phyloP scores from a whole-genome alignment of 1,139 yeast species.

The Saccharomycopsis crataegensis region DNA sequence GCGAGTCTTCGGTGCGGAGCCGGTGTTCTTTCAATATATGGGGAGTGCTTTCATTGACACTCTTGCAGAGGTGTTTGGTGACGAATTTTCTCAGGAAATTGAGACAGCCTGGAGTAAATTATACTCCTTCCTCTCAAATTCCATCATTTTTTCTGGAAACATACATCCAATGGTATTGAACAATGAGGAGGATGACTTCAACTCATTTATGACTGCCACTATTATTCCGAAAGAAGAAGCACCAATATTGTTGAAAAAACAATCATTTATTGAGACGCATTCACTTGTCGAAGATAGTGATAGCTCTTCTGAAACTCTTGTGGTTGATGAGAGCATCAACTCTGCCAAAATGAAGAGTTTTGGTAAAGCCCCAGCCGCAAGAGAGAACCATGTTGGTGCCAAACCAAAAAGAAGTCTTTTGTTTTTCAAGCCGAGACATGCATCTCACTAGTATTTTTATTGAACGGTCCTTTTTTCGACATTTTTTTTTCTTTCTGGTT shows the following conservation, averaged over 20 bases:
- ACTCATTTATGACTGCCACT: slow-evolving; percentile 5
- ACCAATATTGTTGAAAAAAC: slow-evolving; percentile 2
- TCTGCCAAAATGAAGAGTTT: neutral
- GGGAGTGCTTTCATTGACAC: slow-evolving; percentile 19
- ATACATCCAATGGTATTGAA: slow-evolving; percentile 11
- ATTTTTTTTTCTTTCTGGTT: neutral
- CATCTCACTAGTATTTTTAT: slow-evolving; percentile 3
- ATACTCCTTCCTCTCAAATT: slow-evolving; percentile 17
- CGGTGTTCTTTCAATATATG: slow-evolving; percentile 18
- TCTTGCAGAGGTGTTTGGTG: slow-evolving; percentile 13
- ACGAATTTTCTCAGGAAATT: slow-evolving; percentile 17
- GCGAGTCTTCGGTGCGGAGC: slow-evolving; percentile 19
- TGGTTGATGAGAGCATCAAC: neutral
- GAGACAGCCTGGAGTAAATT: slow-evolving; percentile 20
- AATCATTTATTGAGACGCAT: neutral
- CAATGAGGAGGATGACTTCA: slow-evolving; percentile 9
- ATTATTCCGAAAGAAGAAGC: neutral
- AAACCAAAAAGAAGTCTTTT: slow-evolving; percentile 10
- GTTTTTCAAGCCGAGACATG: slow-evolving; percentile 10
- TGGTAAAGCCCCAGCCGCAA: neutral
- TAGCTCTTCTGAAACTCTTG: slow-evolving; percentile 7
- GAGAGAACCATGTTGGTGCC: neutral
- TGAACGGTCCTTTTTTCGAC: neutral
- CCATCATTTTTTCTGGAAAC: slow-evolving; percentile 16
- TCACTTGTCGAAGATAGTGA: slow-evolving; percentile 2